Base-by-base conservation (phyloP, 1,139 yeast genomes). In the Candida pseudoviswanathii region DNA sequence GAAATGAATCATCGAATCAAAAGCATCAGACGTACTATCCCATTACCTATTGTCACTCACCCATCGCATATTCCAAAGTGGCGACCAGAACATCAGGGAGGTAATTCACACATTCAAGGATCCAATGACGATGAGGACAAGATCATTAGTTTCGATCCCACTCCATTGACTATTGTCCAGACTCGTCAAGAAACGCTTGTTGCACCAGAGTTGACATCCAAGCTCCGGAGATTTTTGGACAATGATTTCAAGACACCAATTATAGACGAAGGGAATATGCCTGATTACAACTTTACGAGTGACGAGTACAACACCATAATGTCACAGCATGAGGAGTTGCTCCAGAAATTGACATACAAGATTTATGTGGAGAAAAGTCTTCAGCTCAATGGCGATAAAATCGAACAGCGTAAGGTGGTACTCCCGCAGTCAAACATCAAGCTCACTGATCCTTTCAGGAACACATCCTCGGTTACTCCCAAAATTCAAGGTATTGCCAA, bases 31-130 rank as follows among this genome's bases (percentile, higher is more conserved):
- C 75, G 75, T 44, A 61, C 79, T 2, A 70, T 82, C 4, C 87
- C 90, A 1, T 75, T 77, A 8, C 86, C 86, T 27, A 67, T 81
- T 6, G 76, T 89, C 4, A 86, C 96, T 0, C 92, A 90, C 62
- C 97, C 97, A 2, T 77, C 82, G 3, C 96, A 90, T 68, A 64
- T 80, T 73, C 57, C 81, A 75, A 47, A 88, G 71, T 66, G 96
- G 92, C 59, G 84, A 65, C 70, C 77, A 63, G 56, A 67, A 66
- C 42, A 39, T 16, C 42, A 41, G 21, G 8, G 62, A 79, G 64
- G 58, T 62, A 62, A 60, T 62, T 65, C 48, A 62, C 56, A 82
- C 60, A 75, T 77, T 58, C 33, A 45, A 55, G 54, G 21, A 9
- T 8, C 70, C 77, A 22, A 64, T 48, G 73, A 85, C 4, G 66